Evolutionary conservation across 352 stramenopile species (phyloP), one percentile per base, ranked within the genome.

Genomic region (Globisporangium paroecandrum): DNA sequence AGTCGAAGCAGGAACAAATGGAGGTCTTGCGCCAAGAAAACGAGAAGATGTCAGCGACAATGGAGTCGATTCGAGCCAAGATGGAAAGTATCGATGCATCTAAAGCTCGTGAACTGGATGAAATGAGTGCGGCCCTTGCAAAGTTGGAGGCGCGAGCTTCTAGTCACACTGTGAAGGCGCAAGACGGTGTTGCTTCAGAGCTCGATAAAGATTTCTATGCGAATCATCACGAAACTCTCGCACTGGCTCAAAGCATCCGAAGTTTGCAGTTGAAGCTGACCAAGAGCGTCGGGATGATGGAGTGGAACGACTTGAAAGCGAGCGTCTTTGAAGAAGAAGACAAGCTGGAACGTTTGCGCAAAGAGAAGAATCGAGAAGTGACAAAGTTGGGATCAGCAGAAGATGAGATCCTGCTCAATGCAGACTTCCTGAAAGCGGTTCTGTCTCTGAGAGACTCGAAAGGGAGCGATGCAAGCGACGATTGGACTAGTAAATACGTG

Each of bases 341-440:
- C 13, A 85, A 79, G 32, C 67, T 88, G 13, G 72, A 70, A 15
- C 71, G 73, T 3, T 65, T 81, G 3, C 71, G 69, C 4, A 55
- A 70, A 7, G 75, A 85, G 25, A 74, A 73, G 24, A 62, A 65
- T 1, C 72, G 73, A 49, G 78, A 87, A 49, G 58, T 81, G 9
- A 60, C 71, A 15, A 79, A 77, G 72, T 57, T 85, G 9, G 61
- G 79, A 49, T 82, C 68, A 6, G 73, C 74, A 3, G 82, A 92
- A 61, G 74, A 89, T 29, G 71, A 89, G 41, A 70, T 92, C 2
- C 51, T 92, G 65, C 74, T 79, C 43, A 89, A 89, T 58, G 72
- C 78, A 20, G 81, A 90, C 58, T 91, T 89, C 54, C 32, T 91
- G 57, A 78, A 84, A 47, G 75, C 78, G 12, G 60, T 89, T 55